Evolutionary conservation across 768 basidiomycete genomes (phyloP), one percentile per base, ranked within the genome.

Genomic region (Podaxis carcinomalis): DNA sequence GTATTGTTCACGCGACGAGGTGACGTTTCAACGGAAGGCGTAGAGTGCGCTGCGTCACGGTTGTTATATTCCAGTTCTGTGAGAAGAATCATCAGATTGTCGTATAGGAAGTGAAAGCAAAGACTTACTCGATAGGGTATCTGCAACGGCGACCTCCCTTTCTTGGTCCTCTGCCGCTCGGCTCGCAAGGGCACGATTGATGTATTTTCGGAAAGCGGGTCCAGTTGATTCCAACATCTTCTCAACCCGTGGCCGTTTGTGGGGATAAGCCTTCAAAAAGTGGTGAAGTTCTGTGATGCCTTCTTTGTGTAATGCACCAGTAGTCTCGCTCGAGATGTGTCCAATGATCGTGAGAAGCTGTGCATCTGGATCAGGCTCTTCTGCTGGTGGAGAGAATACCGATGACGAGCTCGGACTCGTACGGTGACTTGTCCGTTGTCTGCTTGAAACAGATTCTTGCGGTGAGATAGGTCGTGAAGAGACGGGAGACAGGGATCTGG

Each of bases 201-300:
- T 92, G 68, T 96, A 96, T 68, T 94, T 94, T 53, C 92, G 84
- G 78, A 95, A 96, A 5, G 91, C 91, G 19, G 90, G 83, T 1
- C 93, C 93, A 0, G 94, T 95, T 0, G 90, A 87, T 67, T 94
- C 91, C 21, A 95, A 80, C 78, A 94, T 82, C 70, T 93, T 92
- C 68, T 95, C 93, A 21, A 95, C 92, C 44, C 85, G 85, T 1
- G 85, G 76, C 68, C 84, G 83, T 70, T 93, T 94, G 67, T 93
- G 86, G 0, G 94, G 95, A 69, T 97, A 86, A 28, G 87, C 88
- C 75, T 95, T 95, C 68, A 98, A 74, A 78, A 95, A 98, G 37
- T 93, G 88, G 71, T 98, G 93, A 23, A 99, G 77, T 67, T 95
- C 93, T 2, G 93, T 95, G 59, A 98, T 95, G 3, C 93, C 93